A percentile compares a stretch with the other conserved stretches of the same genome.
These are phyloP conservation scores for Hemileccinum hortonii DNA, from an alignment of 1,284 basidiomycete genomes.

Conservation along the genomic window DNA sequence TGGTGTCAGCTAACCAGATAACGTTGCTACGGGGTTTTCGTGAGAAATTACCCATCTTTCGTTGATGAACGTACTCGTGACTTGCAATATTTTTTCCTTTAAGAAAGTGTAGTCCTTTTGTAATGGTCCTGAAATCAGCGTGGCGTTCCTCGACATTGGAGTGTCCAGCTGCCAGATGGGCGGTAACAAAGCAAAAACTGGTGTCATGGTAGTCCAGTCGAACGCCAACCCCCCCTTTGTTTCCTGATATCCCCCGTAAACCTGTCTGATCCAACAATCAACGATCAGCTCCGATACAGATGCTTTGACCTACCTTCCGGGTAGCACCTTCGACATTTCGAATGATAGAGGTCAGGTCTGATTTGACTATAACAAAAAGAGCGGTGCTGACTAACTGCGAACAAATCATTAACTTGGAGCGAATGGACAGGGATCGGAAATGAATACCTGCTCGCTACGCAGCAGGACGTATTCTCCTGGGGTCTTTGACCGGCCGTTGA, in stretches of 20 bases:
- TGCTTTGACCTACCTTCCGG: conserved; percentile 65
- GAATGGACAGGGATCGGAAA: background rate
- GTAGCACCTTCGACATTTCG: conserved; percentile 90
- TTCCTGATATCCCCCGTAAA: conserved; percentile 94
- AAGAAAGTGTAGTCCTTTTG: conserved; percentile 78
- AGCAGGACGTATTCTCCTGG: conserved; percentile 80
- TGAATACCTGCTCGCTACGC: conserved; percentile 82
- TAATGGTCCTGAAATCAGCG: conserved; percentile 89
- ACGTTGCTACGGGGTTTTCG: conserved; percentile 58
- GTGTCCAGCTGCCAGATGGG: conserved; percentile 94
- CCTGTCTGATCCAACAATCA: conserved; percentile 67
- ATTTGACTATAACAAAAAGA: conserved; percentile 81
- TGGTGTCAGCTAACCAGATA: conserved; percentile 93
- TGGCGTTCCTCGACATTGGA: conserved; percentile 88
- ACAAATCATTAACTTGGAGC: conserved; percentile 1
- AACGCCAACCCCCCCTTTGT: conserved; percentile 94
- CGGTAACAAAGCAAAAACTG: conserved; percentile 92
- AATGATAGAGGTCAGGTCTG: conserved; percentile 74
- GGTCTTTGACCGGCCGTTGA: conserved; percentile 68
- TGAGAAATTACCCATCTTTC: conserved; percentile 8
- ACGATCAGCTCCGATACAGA: background rate
- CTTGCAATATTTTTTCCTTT: conserved; percentile 85
- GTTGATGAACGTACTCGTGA: conserved; percentile 71
- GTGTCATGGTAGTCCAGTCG: conserved; percentile 90
- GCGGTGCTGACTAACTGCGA: conserved; percentile 90